Base-by-base conservation (phyloP, 768 basidiomycete genomes). In the Boletus huronensis region DNA sequence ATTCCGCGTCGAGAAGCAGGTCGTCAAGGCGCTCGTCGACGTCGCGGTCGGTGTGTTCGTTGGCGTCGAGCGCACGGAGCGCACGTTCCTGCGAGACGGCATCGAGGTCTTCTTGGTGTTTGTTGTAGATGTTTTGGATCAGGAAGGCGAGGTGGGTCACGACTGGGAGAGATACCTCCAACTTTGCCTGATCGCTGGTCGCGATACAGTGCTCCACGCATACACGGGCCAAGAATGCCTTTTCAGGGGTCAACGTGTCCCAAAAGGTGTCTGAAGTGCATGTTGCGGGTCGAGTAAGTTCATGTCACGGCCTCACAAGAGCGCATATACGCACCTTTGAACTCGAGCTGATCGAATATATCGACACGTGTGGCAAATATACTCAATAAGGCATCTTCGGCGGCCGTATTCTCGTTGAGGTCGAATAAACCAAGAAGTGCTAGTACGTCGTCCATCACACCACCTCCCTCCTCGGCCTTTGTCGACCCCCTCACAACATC, bases 71-170 rank as follows among this genome's bases (percentile, higher is more conserved):
- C 1, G 47, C 63, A 6, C 63, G 61, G 1, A 75, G 42, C 2
- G 64, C 58, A 21, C 63, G 62, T 13, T 68, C 67, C 40, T 80
- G 75, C 5, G 77, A 70, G 48, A 77, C 73, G 19, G 75, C 68
- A 3, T 77, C 69, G 7, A 75, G 64, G 10, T 74, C 66, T 44
- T 77, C 72, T n/a, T 79, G 72, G 26, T 88, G 77, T 14, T 74
- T 69, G 64, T 93, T 92, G 72, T 88, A 95, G 0, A 80, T 72
- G 8, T 78, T 69, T 62, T 93, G 83, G 21, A 95, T 84, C 6
- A 75, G 73, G 73, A 84, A 90, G 0, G 94, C 94, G 48, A 95
- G 78, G 0, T 78, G 76, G 1, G 90, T 93, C 21, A 96, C 90
- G 26, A 91, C 92, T 2, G 96, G 96, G 5, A 98, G 78, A 14